These are phyloP conservation scores for Agrocybe praecox DNA, from an alignment of 768 basidiomycete genomes.

Conservation along the genomic window DNA sequence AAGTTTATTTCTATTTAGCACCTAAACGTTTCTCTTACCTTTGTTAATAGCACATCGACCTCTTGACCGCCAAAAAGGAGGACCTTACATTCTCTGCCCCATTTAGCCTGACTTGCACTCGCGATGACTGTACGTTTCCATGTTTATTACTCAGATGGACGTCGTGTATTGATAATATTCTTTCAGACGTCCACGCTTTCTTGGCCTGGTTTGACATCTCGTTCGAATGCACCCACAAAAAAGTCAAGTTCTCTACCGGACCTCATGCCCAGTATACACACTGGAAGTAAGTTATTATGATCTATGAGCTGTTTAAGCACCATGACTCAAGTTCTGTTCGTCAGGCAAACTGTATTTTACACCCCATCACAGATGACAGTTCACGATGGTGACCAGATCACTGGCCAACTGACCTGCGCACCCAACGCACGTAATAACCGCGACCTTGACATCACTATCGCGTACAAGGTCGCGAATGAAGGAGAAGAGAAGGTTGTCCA, in stretches of 20 bases:
- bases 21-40: background rate
- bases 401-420: constrained; percentile 72
- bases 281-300: constrained; percentile 75
- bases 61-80: constrained; percentile 92
- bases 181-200: constrained; percentile 91
- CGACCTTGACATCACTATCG: constrained; percentile 88
- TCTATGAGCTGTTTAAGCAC: background rate
- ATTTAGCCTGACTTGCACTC: constrained; percentile 79
- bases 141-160: background rate
- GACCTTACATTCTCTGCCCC: constrained; percentile 85
- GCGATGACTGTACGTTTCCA: constrained; percentile 83
- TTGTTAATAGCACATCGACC: constrained; percentile 73
- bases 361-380: constrained; percentile 79
- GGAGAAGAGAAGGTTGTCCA: constrained; percentile 44
- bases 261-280: constrained; percentile 97
- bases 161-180: constrained; percentile 1
- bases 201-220: constrained; percentile 98
- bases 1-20: constrained; percentile 13
- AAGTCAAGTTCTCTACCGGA: constrained; percentile 94
- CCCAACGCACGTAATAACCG: constrained; percentile 94
- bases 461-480: constrained; percentile 54
- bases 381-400: constrained; percentile 69
- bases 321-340: background rate
- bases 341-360: constrained; percentile 97
- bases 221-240: constrained; percentile 96